phyloP scores from a whole-genome alignment of 768 basidiomycete species.

The Phaffia tasmanica region DNA sequence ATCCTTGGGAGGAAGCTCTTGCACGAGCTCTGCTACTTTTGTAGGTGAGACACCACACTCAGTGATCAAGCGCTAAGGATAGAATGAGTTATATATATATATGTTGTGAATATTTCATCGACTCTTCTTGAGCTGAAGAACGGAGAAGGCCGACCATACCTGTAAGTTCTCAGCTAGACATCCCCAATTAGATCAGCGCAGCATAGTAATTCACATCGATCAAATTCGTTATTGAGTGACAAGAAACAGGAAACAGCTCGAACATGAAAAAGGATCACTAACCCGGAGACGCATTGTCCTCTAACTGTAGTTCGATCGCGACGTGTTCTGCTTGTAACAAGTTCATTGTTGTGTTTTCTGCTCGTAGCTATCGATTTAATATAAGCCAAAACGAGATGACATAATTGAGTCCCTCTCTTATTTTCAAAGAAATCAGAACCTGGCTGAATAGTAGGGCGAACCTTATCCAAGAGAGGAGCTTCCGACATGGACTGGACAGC shows the following conservation, averaged over 20 bases:
- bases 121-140: neutral
- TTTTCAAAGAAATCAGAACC: too few relatives aligned
- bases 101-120: neutral
- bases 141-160: neutral
- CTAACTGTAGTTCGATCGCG: constrained; percentile 24
- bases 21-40: constrained; percentile 76
- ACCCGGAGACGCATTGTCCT: constrained; percentile 20
- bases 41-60: constrained; percentile 87
- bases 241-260: neutral
- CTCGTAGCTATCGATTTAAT: neutral
- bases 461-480: constrained; percentile 24
- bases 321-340: constrained; percentile 24
- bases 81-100: neutral
- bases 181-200: too few relatives aligned
- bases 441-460: neutral
- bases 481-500: constrained; percentile 26
- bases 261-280: neutral
- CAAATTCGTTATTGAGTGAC: neutral
- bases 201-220: neutral
- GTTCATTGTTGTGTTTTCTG: constrained; percentile 11
- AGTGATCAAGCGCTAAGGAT: constrained; percentile 64
- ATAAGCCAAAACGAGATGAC: neutral
- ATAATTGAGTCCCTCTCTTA: too few relatives aligned
- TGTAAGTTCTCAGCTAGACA: constrained; percentile 23
- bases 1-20: constrained; percentile 70